phyloP scores from a whole-genome alignment of 192 early-diverging fungal genomes.

The Funneliformis mosseae region DNA sequence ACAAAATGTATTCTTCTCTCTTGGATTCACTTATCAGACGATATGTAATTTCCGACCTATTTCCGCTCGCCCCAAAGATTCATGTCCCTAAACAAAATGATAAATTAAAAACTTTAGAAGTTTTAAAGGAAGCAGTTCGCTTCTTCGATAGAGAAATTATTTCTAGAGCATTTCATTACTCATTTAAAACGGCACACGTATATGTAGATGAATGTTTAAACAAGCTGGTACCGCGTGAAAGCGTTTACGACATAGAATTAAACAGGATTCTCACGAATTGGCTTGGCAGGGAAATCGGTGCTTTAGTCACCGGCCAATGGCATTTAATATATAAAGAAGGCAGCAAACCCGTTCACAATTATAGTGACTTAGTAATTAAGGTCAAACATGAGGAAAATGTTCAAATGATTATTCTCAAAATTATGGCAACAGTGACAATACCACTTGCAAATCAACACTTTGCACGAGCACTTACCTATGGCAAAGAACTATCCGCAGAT shows the following conservation, averaged over 20 bases:
- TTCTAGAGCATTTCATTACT: background rate
- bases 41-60: slow-evolving; percentile 3
- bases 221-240: background rate
- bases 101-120: background rate
- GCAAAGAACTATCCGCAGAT: background rate
- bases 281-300: background rate
- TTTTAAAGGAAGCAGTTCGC: background rate
- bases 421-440: background rate
- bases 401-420: background rate
- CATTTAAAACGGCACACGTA: background rate
- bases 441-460: background rate
- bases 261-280: background rate
- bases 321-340: background rate
- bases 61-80: background rate
- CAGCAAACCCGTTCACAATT: background rate
- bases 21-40: slow-evolving; percentile 8
- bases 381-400: no score
- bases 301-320: background rate
- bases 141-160: slow-evolving; percentile 1
- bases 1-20: slow-evolving; percentile 7
- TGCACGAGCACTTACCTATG: slow-evolving; percentile 2
- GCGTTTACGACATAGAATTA: background rate
- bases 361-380: background rate
- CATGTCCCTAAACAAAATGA: background rate
- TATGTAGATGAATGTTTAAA: background rate